Base-by-base conservation (phyloP, 345 rosid species). In the Gossypium australe region DNA sequence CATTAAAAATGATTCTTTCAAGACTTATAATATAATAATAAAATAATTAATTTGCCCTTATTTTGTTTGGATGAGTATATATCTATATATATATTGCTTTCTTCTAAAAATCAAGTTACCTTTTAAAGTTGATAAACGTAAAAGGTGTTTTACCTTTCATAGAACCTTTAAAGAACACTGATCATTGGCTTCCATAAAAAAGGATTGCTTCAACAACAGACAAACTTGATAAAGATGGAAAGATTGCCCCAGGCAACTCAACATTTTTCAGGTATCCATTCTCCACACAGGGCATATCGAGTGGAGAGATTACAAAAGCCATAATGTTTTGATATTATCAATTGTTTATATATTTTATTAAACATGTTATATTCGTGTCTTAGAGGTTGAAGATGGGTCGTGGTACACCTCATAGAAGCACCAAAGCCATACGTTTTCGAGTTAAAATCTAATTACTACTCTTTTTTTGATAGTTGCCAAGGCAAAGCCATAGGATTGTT, bases 361-460 rank as follows among this genome's bases (percentile, higher is more conserved):
- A 56, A 9, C 25, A 18, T 56, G 60, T 2, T 56, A 55, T 18
- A 56, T 56, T 53, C 57, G 22, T 53, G 57, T 53, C n/a, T 8
- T 38, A 20, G 49, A 14, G 11, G 51, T 55, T 12, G 55, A 24
- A 17, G 65, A 13, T 41, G 8, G 7, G 27, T 73, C 8, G 60
- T 49, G 76, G 76, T 17, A 73, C 70, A 73, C 34, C 27, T 73
- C 76, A 61, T 27, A 62, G 7, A 73, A 60, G 59, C 76, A 61
- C 70, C 55, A 29, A 70, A 55, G 44, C 73, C 48, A 34, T 34
- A 44, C 2, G 62, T 52, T 55, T 71, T 34, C 16, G 34, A 29
- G 71, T 55, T 71, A 62, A 17, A 55, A 55, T 24, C 16, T 20
- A 12, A 14, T 20, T 20, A 22, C 5, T 22, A 13, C 67, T 58